Percentiles rank a stretch among this genome's conserved stretches.
Evolutionary conservation across 2,329 filamentous ascomycete genomes (phyloP).

Genomic region (Ceratocystis colombiana): DNA sequence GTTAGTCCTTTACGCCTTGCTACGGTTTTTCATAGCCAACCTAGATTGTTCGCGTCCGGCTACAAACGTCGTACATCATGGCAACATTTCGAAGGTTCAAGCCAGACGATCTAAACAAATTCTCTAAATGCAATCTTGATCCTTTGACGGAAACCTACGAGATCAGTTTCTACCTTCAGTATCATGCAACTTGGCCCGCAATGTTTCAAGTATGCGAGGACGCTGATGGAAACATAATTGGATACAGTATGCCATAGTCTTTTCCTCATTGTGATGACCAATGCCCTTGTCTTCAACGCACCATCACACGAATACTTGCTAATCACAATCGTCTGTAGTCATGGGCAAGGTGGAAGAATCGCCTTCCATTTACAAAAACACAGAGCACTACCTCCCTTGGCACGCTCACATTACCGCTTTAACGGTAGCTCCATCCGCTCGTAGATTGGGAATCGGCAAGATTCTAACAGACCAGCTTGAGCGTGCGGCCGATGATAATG

Average conservation of each 20-base stretch:
- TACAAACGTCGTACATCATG: conserved; percentile 41
- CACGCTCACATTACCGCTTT: conserved; percentile 96
- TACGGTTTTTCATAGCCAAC: neutral
- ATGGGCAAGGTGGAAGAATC: conserved; percentile 95
- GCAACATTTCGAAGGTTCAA: conserved; percentile 77
- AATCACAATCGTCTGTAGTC: conserved; percentile 45
- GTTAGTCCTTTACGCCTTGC: too few species aligned
- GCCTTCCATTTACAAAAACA: conserved; percentile 60
- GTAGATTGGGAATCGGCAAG: conserved; percentile 77
- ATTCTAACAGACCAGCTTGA: conserved; percentile 74
- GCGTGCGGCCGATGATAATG: conserved; percentile 65
- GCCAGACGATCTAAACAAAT: conserved; percentile 72
- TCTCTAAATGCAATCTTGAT: conserved; percentile 93
- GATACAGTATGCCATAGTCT: conserved; percentile 62
- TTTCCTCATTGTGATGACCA: conserved; percentile 9
- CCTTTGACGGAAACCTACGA: conserved; percentile 97
- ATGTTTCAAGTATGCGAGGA: conserved; percentile 90
- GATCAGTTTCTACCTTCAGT: conserved; percentile 88
- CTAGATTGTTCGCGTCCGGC: neutral
- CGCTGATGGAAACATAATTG: conserved; percentile 75
- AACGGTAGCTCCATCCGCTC: conserved; percentile 77
- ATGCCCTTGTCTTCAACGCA: neutral
- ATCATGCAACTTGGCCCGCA: conserved; percentile 90
- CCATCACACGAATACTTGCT: neutral
- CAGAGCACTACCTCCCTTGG: conserved; percentile 93